phyloP scores from a whole-genome alignment of 208 protist genomes.

The Crithidia expoeki region DNA sequence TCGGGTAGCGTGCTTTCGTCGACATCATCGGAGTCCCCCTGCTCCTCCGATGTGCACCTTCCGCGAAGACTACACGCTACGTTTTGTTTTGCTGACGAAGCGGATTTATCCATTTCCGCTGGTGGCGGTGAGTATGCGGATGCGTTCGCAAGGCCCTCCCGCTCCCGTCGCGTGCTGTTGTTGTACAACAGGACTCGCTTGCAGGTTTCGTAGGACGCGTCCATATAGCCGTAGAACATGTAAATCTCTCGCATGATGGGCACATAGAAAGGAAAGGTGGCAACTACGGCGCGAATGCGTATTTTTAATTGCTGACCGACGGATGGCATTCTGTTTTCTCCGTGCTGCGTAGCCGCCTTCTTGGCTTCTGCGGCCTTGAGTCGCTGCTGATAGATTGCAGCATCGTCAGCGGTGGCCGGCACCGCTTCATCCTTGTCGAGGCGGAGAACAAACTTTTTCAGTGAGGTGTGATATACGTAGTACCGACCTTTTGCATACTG shows the following conservation, averaged over 20 bases:
- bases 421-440: conserved; percentile 35
- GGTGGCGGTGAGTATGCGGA: background rate
- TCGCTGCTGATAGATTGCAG: conserved; percentile 9
- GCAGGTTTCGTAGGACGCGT: conserved; percentile 51
- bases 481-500: conserved; percentile 34
- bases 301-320: conserved; percentile 20
- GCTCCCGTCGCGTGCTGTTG: conserved; percentile 31
- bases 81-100: too few relatives aligned
- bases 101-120: too few relatives aligned
- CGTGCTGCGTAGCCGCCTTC: background rate
- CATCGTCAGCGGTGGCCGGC: conserved; percentile 9
- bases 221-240: conserved; percentile 54
- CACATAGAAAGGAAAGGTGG: conserved; percentile 63
- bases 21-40: conserved; percentile 13
- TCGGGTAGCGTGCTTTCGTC: conserved; percentile 17
- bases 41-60: too few relatives aligned
- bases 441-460: conserved; percentile 27
- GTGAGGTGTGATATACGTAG: conserved; percentile 32
- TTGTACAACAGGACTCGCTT: conserved; percentile 39
- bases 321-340: background rate
- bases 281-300: conserved; percentile 50
- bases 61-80: too few relatives aligned
- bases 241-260: conserved; percentile 62
- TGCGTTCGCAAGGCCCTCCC: background rate
- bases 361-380: conserved; percentile 7